Percentiles rank a stretch among this genome's conserved stretches.
These are phyloP conservation scores for Phytopythium montanum DNA, from an alignment of 352 stramenopile genomes.

Conservation along the genomic window DNA sequence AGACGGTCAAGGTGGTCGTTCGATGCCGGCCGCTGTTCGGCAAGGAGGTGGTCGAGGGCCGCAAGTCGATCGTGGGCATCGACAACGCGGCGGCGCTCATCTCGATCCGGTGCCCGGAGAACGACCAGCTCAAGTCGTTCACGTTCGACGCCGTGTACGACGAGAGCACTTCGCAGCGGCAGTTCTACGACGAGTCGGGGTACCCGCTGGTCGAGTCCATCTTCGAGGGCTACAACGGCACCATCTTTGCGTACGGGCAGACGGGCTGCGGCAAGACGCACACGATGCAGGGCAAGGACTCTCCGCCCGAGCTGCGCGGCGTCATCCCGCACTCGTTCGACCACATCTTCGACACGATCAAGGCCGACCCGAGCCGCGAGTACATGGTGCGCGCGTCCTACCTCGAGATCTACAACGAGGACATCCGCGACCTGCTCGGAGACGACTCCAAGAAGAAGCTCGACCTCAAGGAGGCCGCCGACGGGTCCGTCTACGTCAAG, in stretches of 20 bases:
- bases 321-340: conserved; percentile 85
- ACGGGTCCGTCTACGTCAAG: conserved; percentile 87
- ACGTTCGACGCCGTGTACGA: conserved; percentile 92
- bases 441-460: conserved; percentile 81
- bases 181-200: conserved; percentile 86
- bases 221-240: conserved; percentile 90
- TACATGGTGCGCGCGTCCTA: conserved; percentile 90
- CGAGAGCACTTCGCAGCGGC: conserved; percentile 73
- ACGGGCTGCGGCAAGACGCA: conserved; percentile 85
- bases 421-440: conserved; percentile 87
- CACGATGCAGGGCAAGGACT: conserved; percentile 83
- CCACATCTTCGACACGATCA: conserved; percentile 87
- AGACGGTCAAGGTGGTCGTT: conserved; percentile 89
- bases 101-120: conserved; percentile 73
- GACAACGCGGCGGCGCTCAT: conserved; percentile 63
- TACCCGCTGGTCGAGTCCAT: conserved; percentile 89
- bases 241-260: conserved; percentile 90
- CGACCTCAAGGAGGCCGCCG: conserved; percentile 80
- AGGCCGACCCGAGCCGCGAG: conserved; percentile 53
- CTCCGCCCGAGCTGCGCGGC: conserved; percentile 62
- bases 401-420: no score
- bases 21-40: conserved; percentile 82
- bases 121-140: conserved; percentile 81
- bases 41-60: conserved; percentile 80
- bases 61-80: conserved; percentile 80